A percentile compares a stretch with the other conserved stretches of the same genome.
Conservation (phyloP, 305 asterid genomes). For the Fraxinus dipetala region DNA sequence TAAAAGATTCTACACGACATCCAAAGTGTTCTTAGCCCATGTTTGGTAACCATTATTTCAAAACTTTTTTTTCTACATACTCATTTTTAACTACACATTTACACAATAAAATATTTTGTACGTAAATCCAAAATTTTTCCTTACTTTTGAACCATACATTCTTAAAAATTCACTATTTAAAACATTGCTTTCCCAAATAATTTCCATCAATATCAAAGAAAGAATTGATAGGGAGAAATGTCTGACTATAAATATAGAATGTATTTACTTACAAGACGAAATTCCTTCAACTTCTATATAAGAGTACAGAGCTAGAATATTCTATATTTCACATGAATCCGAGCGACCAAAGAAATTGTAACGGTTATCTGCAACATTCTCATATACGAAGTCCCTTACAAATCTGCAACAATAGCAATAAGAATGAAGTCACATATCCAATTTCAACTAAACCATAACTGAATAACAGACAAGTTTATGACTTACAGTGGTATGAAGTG, state of each 20-base stretch:
- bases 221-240: background rate
- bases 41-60: background rate
- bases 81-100: background rate
- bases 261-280: conserved; percentile 12
- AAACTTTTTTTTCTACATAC: too few species aligned
- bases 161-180: background rate
- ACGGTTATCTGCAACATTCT: conserved; percentile 79
- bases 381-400: conserved; percentile 69
- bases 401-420: conserved; percentile 56
- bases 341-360: conserved; percentile 77
- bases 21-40: background rate
- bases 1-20: background rate
- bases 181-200: background rate
- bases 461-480: conserved; percentile 11
- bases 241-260: background rate
- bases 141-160: background rate
- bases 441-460: background rate
- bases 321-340: conserved; percentile 73
- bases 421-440: conserved; percentile 15
- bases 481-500: conserved; percentile 78
- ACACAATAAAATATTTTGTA: too few species aligned
- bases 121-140: background rate
- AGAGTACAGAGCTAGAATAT: conserved; percentile 16
- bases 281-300: conserved; percentile 6
- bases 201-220: background rate